Evolutionary conservation across 768 basidiomycete genomes (phyloP).

Genomic region (Collybia sordida): DNA sequence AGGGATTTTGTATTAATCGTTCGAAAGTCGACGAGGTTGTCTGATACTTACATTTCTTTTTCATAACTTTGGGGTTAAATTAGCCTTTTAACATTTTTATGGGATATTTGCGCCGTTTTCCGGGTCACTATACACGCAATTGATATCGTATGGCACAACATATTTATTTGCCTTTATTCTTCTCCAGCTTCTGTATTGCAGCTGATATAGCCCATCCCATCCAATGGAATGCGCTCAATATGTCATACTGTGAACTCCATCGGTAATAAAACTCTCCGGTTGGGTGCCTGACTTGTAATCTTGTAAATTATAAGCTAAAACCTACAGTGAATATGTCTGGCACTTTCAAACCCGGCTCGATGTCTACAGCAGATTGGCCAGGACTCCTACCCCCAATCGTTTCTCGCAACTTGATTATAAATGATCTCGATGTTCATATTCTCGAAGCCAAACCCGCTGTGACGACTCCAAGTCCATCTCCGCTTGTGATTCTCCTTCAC

Average conservation of each 20-base stretch:
- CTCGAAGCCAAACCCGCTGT: constrained; percentile 42
- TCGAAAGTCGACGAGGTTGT: constrained; percentile 68
- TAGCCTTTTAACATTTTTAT: background rate
- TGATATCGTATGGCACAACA: background rate
- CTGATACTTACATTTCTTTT: constrained; percentile 6
- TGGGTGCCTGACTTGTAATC: too few species aligned
- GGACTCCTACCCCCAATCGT: constrained; percentile 28
- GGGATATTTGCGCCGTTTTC: background rate
- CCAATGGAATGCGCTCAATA: background rate
- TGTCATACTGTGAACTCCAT: too few species aligned
- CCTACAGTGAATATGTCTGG: too few species aligned
- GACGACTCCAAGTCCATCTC: constrained; percentile 22
- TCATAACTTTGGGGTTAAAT: background rate
- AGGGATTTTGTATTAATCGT: constrained; percentile 70
- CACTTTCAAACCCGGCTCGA: background rate
- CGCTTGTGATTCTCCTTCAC: constrained; percentile 58
- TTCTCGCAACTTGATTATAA: constrained; percentile 40
- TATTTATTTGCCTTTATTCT: background rate
- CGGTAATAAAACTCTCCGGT: too few species aligned
- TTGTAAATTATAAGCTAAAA: too few species aligned
- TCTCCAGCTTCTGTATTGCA: too few species aligned
- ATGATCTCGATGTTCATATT: constrained; percentile 51
- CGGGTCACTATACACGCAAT: constrained; percentile 5
- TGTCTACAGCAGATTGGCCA: constrained; percentile 6
- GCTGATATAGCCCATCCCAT: background rate